phyloP scores from a whole-genome alignment of 768 basidiomycete species.

The Boletus rubescentipes region DNA sequence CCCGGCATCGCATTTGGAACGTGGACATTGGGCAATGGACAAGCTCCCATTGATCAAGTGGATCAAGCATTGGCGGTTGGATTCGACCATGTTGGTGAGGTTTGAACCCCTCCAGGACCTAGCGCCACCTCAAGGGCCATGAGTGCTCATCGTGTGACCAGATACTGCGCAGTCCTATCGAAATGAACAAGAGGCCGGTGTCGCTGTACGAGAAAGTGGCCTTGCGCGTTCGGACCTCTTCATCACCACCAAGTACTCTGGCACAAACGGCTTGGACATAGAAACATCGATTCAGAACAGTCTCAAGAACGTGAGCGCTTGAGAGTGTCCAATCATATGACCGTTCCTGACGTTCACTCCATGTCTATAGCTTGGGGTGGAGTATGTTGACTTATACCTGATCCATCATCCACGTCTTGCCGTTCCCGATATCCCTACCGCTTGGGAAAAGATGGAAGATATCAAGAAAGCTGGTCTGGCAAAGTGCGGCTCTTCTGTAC shows the following conservation, averaged over 20 bases:
- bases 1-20: slow-evolving; percentile 65
- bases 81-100: slow-evolving; percentile 60
- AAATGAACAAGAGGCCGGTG: slow-evolving; percentile 55
- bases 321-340: background rate
- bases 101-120: background rate
- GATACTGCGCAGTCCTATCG: slow-evolving; percentile 63
- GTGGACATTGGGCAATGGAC: slow-evolving; percentile 60
- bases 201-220: slow-evolving; percentile 48
- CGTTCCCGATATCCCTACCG: slow-evolving; percentile 56
- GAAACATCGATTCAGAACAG: slow-evolving; percentile 57
- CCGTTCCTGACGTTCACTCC: background rate
- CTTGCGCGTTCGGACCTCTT: slow-evolving; percentile 57
- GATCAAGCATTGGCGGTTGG: slow-evolving; percentile 62
- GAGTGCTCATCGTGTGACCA: slow-evolving; percentile 22
- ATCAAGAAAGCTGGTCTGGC: slow-evolving; percentile 55
- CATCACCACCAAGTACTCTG: slow-evolving; percentile 69
- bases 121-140: background rate
- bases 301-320: slow-evolving; percentile 47
- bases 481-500: slow-evolving; percentile 40
- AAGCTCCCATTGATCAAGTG: slow-evolving; percentile 51
- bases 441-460: slow-evolving; percentile 67
- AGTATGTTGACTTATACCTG: slow-evolving; percentile 70
- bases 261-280: slow-evolving; percentile 48
- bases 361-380: slow-evolving; percentile 51
- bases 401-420: slow-evolving; percentile 59